phyloP scores from a whole-genome alignment of 2,329 filamentous ascomycete species.

The Cladorrhinum sp. region DNA sequence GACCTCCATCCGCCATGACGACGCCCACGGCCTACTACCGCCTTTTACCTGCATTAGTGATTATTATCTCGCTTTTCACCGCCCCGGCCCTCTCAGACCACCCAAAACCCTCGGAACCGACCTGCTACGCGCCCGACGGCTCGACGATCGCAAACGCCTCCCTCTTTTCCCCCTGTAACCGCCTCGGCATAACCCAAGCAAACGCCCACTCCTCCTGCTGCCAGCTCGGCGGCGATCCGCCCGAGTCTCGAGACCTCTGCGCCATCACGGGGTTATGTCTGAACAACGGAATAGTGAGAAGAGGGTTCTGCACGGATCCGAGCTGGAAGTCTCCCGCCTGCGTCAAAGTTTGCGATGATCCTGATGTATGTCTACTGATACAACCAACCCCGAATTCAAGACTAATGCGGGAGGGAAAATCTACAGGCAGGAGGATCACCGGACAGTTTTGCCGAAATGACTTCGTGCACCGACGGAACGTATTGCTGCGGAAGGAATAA shows the following conservation, averaged over 20 bases:
- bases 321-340: conserved; percentile 33
- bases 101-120: neutral
- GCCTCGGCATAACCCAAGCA: conserved; percentile 31
- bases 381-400: too few species aligned
- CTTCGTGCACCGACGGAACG: conserved; percentile 30
- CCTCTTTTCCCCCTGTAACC: conserved; percentile 34
- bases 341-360: conserved; percentile 30
- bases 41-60: too few species aligned
- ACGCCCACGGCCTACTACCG: too few species aligned
- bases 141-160: conserved; percentile 27
- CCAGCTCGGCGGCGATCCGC: conserved; percentile 26
- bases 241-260: conserved; percentile 27
- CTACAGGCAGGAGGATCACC: conserved; percentile 26
- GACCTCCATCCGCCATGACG: neutral
- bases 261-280: conserved; percentile 31
- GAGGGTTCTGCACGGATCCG: conserved; percentile 33
- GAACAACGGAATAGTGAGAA: conserved; percentile 24
- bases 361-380: conserved; percentile 21
- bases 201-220: conserved; percentile 34
- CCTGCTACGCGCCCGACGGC: conserved; percentile 33
- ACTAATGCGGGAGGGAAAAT: too few species aligned
- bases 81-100: neutral
- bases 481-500: conserved; percentile 34
- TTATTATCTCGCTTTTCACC: neutral
- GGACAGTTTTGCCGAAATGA: conserved; percentile 29